Evolutionary conservation across 768 basidiomycete species (phyloP), one percentile per base, ranked within the genome.

Genomic region (Cystofilobasidium macerans): DNA sequence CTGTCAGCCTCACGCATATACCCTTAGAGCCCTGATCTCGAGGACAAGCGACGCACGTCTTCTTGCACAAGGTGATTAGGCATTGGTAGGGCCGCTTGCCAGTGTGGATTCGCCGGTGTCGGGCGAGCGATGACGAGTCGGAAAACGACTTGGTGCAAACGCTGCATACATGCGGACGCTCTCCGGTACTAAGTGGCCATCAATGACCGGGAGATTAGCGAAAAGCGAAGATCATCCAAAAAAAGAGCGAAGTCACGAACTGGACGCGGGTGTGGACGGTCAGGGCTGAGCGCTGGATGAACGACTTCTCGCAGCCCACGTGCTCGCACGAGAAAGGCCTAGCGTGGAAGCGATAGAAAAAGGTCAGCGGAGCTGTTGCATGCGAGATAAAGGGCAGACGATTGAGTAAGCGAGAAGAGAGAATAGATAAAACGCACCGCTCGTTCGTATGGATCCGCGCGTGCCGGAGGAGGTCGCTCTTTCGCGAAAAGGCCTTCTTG

Each of bases 391-490:
- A 38, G n/a, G 51, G 51, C 9, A 53, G 24, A 22, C 30, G 20
- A 24, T 8, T 53, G 8, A 32, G n/a, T n/a, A n/a, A n/a, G n/a
- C n/a, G n/a, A n/a, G n/a, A n/a, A n/a, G n/a, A n/a, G n/a, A n/a
- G n/a, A n/a, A n/a, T n/a, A 26, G 54, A 12, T 6, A 43, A 26
- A 18, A 71, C 78, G 72, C 28, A 78, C 79, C 78, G 69, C 26
- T 79, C 77, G 69, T 77, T 77, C 16, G 75, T 76, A 62, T 80
- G 79, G 54, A 79, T 80, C 26, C 77, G 54, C 51, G 72, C 71
- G 65, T 80, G 79, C 32, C 79, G 51, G 9, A 67, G 59, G 22
- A 67, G 65, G 33, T 67, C 65, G 32, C 38, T 45, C 18, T 60
- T 20, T 0, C 65, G 59, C 24, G 60, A 47, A 38, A 54, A 54